A percentile compares a stretch with the other conserved stretches of the same genome.
These are phyloP conservation scores for Fusarium sp. DNA, from an alignment of 2,329 filamentous ascomycete genomes.

Conservation along the genomic window DNA sequence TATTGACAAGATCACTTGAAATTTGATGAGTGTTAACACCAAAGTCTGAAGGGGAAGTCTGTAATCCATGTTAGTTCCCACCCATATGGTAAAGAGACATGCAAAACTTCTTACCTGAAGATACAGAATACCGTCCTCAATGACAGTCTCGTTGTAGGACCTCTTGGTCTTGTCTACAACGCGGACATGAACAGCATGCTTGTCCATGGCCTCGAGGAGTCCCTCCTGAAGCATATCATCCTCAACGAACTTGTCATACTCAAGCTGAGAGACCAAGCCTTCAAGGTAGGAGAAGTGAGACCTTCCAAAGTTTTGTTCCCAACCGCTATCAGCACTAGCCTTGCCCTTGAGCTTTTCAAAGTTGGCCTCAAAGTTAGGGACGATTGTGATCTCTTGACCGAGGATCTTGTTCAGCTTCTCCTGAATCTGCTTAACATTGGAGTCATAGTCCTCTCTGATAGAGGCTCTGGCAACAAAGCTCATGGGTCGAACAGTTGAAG, in stretches of 20 bases:
- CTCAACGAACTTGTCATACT: conserved; percentile 55
- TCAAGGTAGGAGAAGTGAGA: conserved; percentile 56
- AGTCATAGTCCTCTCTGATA: conserved; percentile 55
- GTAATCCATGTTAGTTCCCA: background rate
- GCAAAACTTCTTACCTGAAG: conserved; percentile 52
- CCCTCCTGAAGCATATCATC: conserved; percentile 61
- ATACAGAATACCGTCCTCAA: conserved; percentile 60
- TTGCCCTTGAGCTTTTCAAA: conserved; percentile 52
- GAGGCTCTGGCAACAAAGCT: conserved; percentile 55
- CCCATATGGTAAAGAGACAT: background rate
- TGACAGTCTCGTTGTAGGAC: conserved; percentile 55
- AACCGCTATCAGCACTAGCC: conserved; percentile 46
- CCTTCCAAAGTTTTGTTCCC: conserved; percentile 55
- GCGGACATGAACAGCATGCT: conserved; percentile 54
- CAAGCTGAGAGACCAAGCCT: conserved; percentile 52
- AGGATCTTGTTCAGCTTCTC: conserved; percentile 52
- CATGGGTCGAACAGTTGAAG: conserved; percentile 46
- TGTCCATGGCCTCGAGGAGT: conserved; percentile 57
- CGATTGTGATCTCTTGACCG: conserved; percentile 55
- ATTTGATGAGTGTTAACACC: conserved; percentile 50
- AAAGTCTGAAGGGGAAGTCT: conserved; percentile 49
- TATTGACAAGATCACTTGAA: conserved; percentile 48
- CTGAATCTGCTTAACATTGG: conserved; percentile 50
- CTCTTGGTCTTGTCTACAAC: conserved; percentile 55
- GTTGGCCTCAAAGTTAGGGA: conserved; percentile 57